Evolutionary conservation across 306 rosid species (phyloP).

Genomic region (Notholithocarpus densiflorus): DNA sequence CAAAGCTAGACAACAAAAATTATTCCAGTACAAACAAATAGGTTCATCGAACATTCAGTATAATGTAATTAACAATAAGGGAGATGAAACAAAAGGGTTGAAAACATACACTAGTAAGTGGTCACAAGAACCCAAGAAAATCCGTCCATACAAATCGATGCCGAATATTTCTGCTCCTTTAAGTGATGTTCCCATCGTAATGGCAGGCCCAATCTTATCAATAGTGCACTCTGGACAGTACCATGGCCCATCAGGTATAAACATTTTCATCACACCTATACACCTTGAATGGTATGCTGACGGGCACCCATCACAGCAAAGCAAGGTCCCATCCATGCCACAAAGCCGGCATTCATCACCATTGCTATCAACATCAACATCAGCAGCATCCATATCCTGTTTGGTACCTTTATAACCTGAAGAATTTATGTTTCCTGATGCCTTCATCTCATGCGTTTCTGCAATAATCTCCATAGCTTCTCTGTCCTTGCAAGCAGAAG

Average conservation of each 20-base stretch:
- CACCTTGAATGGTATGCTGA: constrained; percentile 96
- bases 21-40: constrained; percentile 12
- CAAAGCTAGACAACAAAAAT: constrained; percentile 17
- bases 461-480: constrained; percentile 46
- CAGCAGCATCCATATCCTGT: constrained; percentile 35
- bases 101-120: constrained; percentile 92
- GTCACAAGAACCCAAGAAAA: constrained; percentile 83
- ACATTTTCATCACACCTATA: constrained; percentile 80
- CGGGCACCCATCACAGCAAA: constrained; percentile 99
- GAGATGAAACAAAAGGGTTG: constrained; percentile 33
- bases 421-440: constrained; percentile 33
- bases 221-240: constrained; percentile 93
- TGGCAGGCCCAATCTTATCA: constrained; percentile 56
- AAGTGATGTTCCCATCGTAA: constrained; percentile 63
- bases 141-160: constrained; percentile 66
- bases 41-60: neutral
- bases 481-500: constrained; percentile 63
- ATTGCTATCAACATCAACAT: constrained; percentile 59
- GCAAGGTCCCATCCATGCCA: constrained; percentile 94
- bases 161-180: constrained; percentile 90
- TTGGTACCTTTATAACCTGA: constrained; percentile 30
- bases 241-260: constrained; percentile 94
- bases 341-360: constrained; percentile 95
- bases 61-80: constrained; percentile 7
- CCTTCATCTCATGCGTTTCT: constrained; percentile 31